Base-by-base conservation (phyloP, 805 yeast genomes). In the Starmerella floricola region DNA sequence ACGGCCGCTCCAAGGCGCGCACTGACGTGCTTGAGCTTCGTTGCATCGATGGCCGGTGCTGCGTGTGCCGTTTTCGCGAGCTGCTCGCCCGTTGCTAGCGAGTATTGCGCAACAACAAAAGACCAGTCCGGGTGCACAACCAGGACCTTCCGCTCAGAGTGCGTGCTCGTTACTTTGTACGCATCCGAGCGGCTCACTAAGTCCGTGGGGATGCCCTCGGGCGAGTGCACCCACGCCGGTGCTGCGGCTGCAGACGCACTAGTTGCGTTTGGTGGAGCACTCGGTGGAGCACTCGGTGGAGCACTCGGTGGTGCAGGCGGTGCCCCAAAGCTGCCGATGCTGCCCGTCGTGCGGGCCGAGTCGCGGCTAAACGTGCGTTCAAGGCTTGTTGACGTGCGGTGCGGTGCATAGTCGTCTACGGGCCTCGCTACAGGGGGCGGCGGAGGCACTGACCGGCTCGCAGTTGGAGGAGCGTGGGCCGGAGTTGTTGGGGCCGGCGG, bases 51-150 rank as follows among this genome's bases (percentile, higher is more conserved):
- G 13, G 58, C 58, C 5, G 79, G 76, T 10, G 76, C 62, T 6
- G 66, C 66, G 26, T 44, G 31, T 44, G 55, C 21, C 13, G 19
- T 12, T 4, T 34, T 12, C 17, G 26, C 17, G 13, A 41, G 10
- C 21, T 39, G 35, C 34, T 29, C 34, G 21, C 45, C 40, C 17
- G 36, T 51, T 31, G 77, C 78, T 53, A 66, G 84, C 18, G 69
- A 66, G 4, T 81, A 62, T 38, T 77, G 75, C 47, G 84, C 62
- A 1, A 72, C 62, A 3, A 77, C 64, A 51, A 78, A 84, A 1
- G 91, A 73, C 50, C 79, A 75, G 56, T 83, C 93, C 46, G 72
- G 75, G 59, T 76, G 78, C 31, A 86, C 61, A 12, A 85, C 66
- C 55, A 83, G 84, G 49, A 80, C 76, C 49, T 79, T 86, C 41